A percentile compares a stretch with the other conserved stretches of the same genome.
These are phyloP conservation scores for Dactylellina cionopaga DNA, from an alignment of 2,329 filamentous ascomycete genomes.

Conservation along the genomic window DNA sequence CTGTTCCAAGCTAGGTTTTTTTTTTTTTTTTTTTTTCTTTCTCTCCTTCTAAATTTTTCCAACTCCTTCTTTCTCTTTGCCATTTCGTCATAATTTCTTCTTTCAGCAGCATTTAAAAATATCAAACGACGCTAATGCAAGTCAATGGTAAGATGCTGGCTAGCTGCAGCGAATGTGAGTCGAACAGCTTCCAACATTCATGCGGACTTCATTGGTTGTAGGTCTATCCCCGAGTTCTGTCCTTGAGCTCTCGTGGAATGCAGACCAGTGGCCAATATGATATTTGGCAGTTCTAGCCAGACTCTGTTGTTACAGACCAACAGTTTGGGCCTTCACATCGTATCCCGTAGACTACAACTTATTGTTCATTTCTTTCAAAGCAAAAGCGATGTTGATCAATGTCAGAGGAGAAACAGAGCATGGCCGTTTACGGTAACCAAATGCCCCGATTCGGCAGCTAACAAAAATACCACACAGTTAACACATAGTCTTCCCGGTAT, in stretches of 20 bases:
- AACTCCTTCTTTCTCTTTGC: too few species aligned
- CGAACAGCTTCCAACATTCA: neutral
- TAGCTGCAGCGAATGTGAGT: neutral
- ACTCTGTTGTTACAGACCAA: too few species aligned
- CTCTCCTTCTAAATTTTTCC: neutral
- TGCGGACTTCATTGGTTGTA: neutral
- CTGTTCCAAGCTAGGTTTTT: conserved; percentile 28
- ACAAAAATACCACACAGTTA: neutral
- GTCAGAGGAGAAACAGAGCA: too few species aligned
- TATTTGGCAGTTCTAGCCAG: too few species aligned
- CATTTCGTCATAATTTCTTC: conserved; percentile 44
- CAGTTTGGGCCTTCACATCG: too few species aligned
- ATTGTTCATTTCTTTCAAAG: too few species aligned
- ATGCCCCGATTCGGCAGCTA: neutral
- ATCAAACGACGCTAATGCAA: conserved; percentile 24
- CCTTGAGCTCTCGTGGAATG: neutral
- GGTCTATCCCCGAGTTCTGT: too few species aligned
- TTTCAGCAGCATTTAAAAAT: too few species aligned
- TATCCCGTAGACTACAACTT: too few species aligned
- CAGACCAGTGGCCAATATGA: too few species aligned
- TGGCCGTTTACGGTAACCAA: neutral
- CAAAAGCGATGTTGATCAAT: too few species aligned
- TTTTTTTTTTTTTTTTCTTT: conserved; percentile 16
- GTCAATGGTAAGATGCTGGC: neutral
- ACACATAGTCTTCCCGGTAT: neutral